Evolutionary conservation across 2,329 filamentous ascomycete species (phyloP).

Genomic region (Stagonosporopsis vannaccii): DNA sequence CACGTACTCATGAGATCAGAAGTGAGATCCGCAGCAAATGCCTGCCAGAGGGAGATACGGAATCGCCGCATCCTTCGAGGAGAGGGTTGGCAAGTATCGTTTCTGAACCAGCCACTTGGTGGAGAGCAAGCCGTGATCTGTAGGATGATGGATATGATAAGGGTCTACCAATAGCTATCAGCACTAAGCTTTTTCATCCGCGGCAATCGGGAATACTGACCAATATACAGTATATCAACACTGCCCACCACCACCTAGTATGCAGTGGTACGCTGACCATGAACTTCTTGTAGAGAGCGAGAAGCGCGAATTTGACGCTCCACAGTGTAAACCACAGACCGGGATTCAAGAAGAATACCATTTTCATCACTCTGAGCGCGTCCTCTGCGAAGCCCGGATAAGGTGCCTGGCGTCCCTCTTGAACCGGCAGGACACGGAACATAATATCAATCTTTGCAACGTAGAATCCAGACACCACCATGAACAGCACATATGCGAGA

Average conservation of each 20-base stretch:
- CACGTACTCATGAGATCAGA: neutral
- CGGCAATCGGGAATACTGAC: neutral
- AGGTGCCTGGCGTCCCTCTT: neutral
- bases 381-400: neutral
- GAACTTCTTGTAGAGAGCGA: neutral
- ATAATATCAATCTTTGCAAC: neutral
- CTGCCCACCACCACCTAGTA: neutral
- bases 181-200: neutral
- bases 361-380: neutral
- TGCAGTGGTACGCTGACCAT: neutral
- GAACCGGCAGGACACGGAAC: neutral
- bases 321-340: neutral
- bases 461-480: neutral
- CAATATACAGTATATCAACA: neutral
- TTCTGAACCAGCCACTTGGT: neutral
- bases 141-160: neutral
- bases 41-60: neutral
- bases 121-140: neutral
- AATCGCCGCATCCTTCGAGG: neutral
- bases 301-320: neutral
- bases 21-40: neutral
- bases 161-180: neutral
- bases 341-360: neutral
- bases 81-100: neutral
- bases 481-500: neutral